phyloP scores from a whole-genome alignment of 352 stramenopile genomes.

The Pythium biforme region DNA sequence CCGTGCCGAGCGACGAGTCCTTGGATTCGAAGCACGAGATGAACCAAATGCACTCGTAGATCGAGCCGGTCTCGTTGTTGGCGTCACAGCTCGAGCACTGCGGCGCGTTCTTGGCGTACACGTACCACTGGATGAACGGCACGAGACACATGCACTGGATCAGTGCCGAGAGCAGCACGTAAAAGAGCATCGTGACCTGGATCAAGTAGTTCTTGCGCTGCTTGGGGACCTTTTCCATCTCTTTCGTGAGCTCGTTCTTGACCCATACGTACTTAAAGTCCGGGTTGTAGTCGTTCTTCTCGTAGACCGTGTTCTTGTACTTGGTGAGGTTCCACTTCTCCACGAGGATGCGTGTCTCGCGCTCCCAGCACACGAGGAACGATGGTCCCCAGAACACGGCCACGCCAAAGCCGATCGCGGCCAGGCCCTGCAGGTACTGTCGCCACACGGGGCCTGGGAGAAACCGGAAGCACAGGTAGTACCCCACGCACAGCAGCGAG shows the following conservation, averaged over 20 bases:
- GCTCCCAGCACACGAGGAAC: constrained; percentile 82
- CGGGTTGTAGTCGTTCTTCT: constrained; percentile 85
- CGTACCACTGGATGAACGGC: constrained; percentile 89
- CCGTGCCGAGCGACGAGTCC: constrained; percentile 70
- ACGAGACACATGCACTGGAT: constrained; percentile 83
- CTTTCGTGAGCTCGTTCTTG: constrained; percentile 82
- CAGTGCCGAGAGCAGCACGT: constrained; percentile 65
- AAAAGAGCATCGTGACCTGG: constrained; percentile 86
- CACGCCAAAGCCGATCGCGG: constrained; percentile 66
- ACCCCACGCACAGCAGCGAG: constrained; percentile 57
- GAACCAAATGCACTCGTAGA: constrained; percentile 79
- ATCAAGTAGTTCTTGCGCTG: constrained; percentile 84
- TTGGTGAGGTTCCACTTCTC: constrained; percentile 88
- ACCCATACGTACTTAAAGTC: constrained; percentile 86
- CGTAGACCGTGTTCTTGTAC: constrained; percentile 89
- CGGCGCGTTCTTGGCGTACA: constrained; percentile 85
- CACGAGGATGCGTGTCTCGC: constrained; percentile 84
- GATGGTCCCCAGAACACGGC: constrained; percentile 81
- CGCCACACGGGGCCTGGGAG: constrained; percentile 51
- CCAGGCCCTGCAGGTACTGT: constrained; percentile 70
- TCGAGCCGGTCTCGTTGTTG: constrained; percentile 26
- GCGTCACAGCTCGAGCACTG: constrained; percentile 62
- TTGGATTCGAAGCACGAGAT: constrained; percentile 80
- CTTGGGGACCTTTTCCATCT: constrained; percentile 88
- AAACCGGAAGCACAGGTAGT: constrained; percentile 80